These are phyloP conservation scores for Actinomucor elegans DNA, from an alignment of 371 early-diverging fungal genomes.

Conservation along the genomic window DNA sequence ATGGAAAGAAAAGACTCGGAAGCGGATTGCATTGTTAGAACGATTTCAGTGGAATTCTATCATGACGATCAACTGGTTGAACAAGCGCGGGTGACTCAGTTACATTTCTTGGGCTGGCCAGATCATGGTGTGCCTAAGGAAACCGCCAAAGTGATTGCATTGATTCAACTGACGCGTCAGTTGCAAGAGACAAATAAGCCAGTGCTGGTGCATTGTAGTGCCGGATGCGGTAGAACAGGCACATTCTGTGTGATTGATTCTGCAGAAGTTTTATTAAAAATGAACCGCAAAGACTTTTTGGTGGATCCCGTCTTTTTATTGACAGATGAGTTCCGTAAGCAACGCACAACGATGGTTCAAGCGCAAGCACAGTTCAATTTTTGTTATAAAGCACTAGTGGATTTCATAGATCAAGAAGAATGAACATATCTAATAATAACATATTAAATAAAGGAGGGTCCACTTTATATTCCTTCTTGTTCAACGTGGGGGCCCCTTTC, in stretches of 20 bases:
- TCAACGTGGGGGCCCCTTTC: neutral
- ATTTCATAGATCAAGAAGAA: constrained; percentile 15
- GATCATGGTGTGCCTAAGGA: constrained; percentile 78
- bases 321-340: constrained; percentile 74
- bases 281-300: neutral
- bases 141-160: constrained; percentile 42
- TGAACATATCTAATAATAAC: neutral
- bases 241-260: constrained; percentile 75
- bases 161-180: constrained; percentile 42
- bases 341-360: constrained; percentile 89
- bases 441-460: neutral
- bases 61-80: constrained; percentile 18
- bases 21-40: constrained; percentile 12
- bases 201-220: constrained; percentile 85
- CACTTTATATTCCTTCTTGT: neutral
- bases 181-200: constrained; percentile 39
- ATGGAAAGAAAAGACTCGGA: constrained; percentile 5
- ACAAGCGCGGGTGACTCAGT: constrained; percentile 54
- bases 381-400: constrained; percentile 75
- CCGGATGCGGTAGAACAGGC: constrained; percentile 96
- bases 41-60: constrained; percentile 8
- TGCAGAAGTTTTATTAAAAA: constrained; percentile 6
- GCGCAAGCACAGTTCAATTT: constrained; percentile 81
- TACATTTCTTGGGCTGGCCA: constrained; percentile 88
- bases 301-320: constrained; percentile 66